Evolutionary conservation across 2,329 filamentous ascomycete genomes (phyloP).

Genomic region (Didymellaceae sp.): DNA sequence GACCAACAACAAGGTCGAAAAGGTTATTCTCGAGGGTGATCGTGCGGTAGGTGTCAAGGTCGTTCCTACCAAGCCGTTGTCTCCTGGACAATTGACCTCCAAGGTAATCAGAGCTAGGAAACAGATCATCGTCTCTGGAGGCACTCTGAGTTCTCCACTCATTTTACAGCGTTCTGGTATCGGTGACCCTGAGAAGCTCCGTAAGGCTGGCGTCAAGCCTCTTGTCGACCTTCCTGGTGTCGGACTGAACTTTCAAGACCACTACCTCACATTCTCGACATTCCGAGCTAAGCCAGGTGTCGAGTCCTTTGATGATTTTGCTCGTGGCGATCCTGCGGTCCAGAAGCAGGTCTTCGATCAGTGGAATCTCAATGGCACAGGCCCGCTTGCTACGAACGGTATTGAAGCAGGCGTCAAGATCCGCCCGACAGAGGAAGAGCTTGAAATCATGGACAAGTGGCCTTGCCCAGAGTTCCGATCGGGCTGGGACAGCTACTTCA

Average conservation of each 20-base stretch:
- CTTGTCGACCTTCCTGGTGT: slow-evolving; percentile 75
- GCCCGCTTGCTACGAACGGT: slow-evolving; percentile 77
- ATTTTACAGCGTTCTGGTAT: slow-evolving; percentile 79
- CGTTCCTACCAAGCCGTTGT: slow-evolving; percentile 72
- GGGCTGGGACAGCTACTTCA: slow-evolving; percentile 83
- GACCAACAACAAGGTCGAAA: slow-evolving; percentile 79
- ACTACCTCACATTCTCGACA: slow-evolving; percentile 73
- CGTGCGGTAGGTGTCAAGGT: slow-evolving; percentile 74
- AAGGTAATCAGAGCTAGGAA: slow-evolving; percentile 72
- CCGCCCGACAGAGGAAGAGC: slow-evolving; percentile 71
- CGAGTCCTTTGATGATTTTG: slow-evolving; percentile 82
- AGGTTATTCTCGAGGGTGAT: slow-evolving; percentile 75
- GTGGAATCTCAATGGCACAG: slow-evolving; percentile 81
- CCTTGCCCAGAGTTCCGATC: slow-evolving; percentile 75
- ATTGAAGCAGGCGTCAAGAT: slow-evolving; percentile 83
- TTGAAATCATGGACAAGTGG: slow-evolving; percentile 73
- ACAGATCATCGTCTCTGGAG: slow-evolving; percentile 75
- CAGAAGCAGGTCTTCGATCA: slow-evolving; percentile 78
- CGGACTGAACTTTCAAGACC: slow-evolving; percentile 78
- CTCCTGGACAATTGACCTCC: slow-evolving; percentile 58
- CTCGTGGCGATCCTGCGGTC: slow-evolving; percentile 72
- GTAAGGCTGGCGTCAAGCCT: slow-evolving; percentile 70
- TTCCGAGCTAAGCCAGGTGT: slow-evolving; percentile 76
- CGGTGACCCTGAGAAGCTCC: slow-evolving; percentile 74
- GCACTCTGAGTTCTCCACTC: slow-evolving; percentile 74